These are phyloP conservation scores for Auricularia sp. DNA, from an alignment of 768 basidiomycete species.

Conservation along the genomic window DNA sequence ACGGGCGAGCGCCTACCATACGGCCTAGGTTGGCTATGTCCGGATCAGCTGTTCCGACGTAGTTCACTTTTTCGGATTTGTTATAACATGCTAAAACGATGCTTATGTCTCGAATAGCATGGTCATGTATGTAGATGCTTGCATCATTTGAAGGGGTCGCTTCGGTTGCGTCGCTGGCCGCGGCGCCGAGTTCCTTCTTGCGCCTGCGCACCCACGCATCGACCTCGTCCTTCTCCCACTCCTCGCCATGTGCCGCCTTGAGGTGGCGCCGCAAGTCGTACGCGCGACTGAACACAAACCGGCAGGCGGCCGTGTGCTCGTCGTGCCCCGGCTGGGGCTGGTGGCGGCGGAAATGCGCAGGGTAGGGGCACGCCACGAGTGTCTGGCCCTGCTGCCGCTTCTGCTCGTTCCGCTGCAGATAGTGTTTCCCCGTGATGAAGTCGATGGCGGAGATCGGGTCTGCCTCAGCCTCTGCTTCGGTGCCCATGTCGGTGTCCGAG, in stretches of 20 bases:
- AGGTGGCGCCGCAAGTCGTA: constrained; percentile 87
- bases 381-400: background rate
- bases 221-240: constrained; percentile 44
- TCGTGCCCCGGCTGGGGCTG: constrained; percentile 1
- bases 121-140: too few relatives aligned
- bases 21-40: too few relatives aligned
- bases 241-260: constrained; percentile 51
- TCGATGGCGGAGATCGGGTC: constrained; percentile 16
- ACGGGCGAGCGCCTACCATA: too few relatives aligned
- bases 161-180: background rate
- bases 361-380: constrained; percentile 14
- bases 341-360: constrained; percentile 3
- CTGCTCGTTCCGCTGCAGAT: constrained; percentile 24
- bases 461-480: constrained; percentile 28
- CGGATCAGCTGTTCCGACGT: too few relatives aligned
- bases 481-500: constrained; percentile 19
- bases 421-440: constrained; percentile 57
- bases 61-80: too few relatives aligned
- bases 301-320: constrained; percentile 15
- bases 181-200: background rate
- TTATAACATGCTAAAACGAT: too few relatives aligned
- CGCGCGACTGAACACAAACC: constrained; percentile 66
- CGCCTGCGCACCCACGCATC: constrained; percentile 26
- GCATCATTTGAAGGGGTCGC: too few relatives aligned
- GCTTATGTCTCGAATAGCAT: too few relatives aligned